Percentiles rank a stretch among this genome's conserved stretches.
Conservation (phyloP, 805 yeast species). For the Candida broadrunensis region DNA sequence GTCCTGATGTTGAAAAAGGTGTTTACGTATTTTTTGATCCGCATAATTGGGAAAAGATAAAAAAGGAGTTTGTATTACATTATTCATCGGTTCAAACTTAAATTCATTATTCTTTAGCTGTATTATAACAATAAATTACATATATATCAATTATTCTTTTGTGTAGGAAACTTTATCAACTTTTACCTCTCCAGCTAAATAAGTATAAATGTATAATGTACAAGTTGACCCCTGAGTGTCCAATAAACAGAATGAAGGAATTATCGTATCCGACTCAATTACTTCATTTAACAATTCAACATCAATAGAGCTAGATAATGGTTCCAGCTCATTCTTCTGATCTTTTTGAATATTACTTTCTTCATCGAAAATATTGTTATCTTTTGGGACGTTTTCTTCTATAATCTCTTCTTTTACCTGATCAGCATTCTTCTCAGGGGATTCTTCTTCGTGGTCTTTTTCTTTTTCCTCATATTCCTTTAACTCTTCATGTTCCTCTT, state of each 20-base stretch:
- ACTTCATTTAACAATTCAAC: conserved; percentile 17
- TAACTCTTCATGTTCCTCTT: conserved; percentile 22
- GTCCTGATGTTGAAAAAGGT: conserved; percentile 87
- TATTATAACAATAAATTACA: neutral
- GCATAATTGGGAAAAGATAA: conserved; percentile 91
- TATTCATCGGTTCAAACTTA: conserved; percentile 37
- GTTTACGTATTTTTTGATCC: conserved; percentile 94
- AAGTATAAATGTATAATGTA: conserved; percentile 81
- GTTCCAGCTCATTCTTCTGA: conserved; percentile 7
- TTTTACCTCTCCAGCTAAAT: conserved; percentile 76
- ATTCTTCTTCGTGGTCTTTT: conserved; percentile 37
- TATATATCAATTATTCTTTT: conserved; percentile 17
- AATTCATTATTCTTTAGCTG: neutral
- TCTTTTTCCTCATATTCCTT: conserved; percentile 27
- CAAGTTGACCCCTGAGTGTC: conserved; percentile 81
- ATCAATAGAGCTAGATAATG: conserved; percentile 6
- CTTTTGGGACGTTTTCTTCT: conserved; percentile 16
- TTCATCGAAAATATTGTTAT: conserved; percentile 18
- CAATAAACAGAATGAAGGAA: conserved; percentile 84
- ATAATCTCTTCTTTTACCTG: conserved; percentile 21
- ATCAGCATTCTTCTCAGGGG: conserved; percentile 37
- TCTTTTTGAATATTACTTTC: conserved; percentile 17
- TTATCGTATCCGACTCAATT: conserved; percentile 25
- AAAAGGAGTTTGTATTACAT: conserved; percentile 58
- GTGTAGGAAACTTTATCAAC: conserved; percentile 73